Evolutionary conservation across 2,329 filamentous ascomycete genomes (phyloP).

Genomic region (Sclerotinia minor): DNA sequence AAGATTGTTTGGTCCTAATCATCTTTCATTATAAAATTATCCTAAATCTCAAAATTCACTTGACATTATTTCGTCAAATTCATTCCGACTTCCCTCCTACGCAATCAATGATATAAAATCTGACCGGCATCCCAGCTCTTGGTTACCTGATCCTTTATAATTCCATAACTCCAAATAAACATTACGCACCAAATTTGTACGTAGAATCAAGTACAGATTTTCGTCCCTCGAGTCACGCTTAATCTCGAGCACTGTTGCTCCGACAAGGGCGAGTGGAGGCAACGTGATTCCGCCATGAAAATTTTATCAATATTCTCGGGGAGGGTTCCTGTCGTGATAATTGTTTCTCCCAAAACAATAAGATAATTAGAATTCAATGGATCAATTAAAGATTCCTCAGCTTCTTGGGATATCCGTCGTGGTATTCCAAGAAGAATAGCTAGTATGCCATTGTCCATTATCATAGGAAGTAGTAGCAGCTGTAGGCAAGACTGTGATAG

Average conservation of each 20-base stretch:
- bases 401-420: conserved; percentile 12
- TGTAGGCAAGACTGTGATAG: conserved; percentile 16
- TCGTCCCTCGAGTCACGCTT: not conserved
- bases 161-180: conserved; percentile 9
- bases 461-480: conserved; percentile 33
- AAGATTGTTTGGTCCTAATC: not conserved
- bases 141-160: conserved; percentile 30
- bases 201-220: not conserved
- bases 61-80: not conserved
- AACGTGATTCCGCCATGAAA: not conserved
- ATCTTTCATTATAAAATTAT: not conserved
- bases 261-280: no score
- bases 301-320: not conserved
- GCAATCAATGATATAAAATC: not conserved
- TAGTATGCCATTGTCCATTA: conserved; percentile 40
- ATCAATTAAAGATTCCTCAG: not conserved
- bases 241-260: not conserved
- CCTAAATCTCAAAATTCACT: not conserved
- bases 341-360: not conserved
- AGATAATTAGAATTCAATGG: not conserved
- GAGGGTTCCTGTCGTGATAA: not conserved
- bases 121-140: conserved; percentile 39
- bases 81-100: not conserved
- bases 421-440: conserved; percentile 38
- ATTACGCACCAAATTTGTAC: not conserved